phyloP scores from a whole-genome alignment of 2,329 filamentous ascomycete genomes.

The Cercospora sp. region DNA sequence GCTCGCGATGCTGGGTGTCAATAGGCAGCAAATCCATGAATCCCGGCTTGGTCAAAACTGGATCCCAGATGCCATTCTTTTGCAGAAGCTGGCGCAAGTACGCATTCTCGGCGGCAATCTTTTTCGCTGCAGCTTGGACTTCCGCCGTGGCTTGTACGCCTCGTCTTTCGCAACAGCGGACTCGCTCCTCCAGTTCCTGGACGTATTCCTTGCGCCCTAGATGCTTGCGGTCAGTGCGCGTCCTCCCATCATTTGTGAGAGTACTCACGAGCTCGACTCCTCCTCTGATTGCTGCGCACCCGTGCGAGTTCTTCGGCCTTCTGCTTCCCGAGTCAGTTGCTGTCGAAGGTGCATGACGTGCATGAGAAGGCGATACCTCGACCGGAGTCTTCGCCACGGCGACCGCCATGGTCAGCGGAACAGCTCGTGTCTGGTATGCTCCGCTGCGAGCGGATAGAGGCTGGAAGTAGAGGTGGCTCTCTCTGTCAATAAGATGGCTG shows the following conservation, averaged over 20 bases:
- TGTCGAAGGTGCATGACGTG: background rate
- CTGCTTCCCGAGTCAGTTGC: background rate
- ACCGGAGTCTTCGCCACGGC: background rate
- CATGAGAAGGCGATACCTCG: background rate
- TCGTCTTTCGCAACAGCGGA: constrained; percentile 4
- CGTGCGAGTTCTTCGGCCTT: constrained; percentile 5
- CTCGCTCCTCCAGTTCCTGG: constrained; percentile 9
- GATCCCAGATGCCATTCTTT: constrained; percentile 2
- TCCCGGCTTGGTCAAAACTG: background rate
- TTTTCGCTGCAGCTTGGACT: constrained; percentile 8
- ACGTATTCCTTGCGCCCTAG: constrained; percentile 9
- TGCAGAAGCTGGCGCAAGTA: constrained; percentile 6
- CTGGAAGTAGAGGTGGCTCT: background rate
- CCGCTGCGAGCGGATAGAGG: background rate
- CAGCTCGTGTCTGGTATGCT: background rate
- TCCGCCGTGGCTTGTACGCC: constrained; percentile 5
- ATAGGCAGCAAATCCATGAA: background rate
- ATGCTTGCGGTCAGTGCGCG: background rate
- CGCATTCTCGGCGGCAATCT: constrained; percentile 5
- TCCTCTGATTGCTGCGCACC: constrained; percentile 6
- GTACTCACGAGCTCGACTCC: constrained; percentile 4
- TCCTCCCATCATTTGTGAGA: background rate
- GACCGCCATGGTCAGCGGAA: background rate
- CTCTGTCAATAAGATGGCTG: background rate
- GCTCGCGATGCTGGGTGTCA: background rate